Evolutionary conservation across 768 basidiomycete species (phyloP).

Genomic region (Suillus cothurnatus): DNA sequence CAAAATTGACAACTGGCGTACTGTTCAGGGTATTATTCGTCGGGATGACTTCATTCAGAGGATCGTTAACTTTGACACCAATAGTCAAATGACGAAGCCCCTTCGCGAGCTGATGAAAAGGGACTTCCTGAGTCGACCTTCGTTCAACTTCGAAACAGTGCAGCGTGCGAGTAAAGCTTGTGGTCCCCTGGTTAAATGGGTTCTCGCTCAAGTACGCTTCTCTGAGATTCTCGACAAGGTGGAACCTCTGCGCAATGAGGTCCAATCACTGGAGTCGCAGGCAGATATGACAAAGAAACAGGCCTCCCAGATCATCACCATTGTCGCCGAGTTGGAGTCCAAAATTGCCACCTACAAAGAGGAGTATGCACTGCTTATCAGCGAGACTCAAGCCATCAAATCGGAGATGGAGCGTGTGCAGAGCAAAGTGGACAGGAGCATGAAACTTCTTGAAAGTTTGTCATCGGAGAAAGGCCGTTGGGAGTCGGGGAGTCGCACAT

Average conservation of each 20-base stretch:
- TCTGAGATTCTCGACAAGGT: constrained; percentile 98
- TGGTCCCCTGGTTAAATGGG: constrained; percentile 98
- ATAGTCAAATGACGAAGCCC: constrained; percentile 83
- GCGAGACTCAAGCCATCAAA: constrained; percentile 96
- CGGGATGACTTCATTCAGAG: constrained; percentile 95
- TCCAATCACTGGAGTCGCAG: constrained; percentile 88
- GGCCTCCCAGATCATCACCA: constrained; percentile 84
- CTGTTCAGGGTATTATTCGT: constrained; percentile 94
- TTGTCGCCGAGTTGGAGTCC: constrained; percentile 89
- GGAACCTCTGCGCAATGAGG: constrained; percentile 94
- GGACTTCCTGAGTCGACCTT: constrained; percentile 88
- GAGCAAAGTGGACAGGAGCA: constrained; percentile 94
- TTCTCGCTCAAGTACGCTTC: constrained; percentile 93
- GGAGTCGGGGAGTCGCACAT: constrained; percentile 93
- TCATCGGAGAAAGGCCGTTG: constrained; percentile 94
- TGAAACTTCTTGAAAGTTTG: constrained; percentile 91
- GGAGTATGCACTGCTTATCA: constrained; percentile 95
- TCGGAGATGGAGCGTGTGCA: constrained; percentile 97
- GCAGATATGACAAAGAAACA: constrained; percentile 96
- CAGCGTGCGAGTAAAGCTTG: constrained; percentile 96
- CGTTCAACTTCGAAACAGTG: constrained; percentile 94
- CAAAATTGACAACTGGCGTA: constrained; percentile 95
- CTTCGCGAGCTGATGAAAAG: constrained; percentile 90
- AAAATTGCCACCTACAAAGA: constrained; percentile 96
- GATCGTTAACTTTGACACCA: constrained; percentile 95